phyloP scores from a whole-genome alignment of 2,329 filamentous ascomycete species.

The Penicillium paneum region DNA sequence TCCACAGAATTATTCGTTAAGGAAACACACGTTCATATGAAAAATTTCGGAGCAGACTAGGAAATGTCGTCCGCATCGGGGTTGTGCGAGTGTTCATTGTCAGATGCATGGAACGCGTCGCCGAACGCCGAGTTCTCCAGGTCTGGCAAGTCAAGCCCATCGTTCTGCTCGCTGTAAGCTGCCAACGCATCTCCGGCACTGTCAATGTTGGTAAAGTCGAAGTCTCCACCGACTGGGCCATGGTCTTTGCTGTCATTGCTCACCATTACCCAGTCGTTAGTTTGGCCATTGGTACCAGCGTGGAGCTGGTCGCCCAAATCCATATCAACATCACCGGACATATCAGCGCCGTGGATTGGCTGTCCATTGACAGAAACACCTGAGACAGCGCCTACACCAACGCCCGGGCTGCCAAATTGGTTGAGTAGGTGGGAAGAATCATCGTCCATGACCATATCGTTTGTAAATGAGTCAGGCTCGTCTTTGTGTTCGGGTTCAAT shows the following conservation, averaged over 20 bases:
- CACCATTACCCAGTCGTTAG: conserved; percentile 73
- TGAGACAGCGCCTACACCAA: conserved; percentile 6
- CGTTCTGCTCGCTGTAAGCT: conserved; percentile 61
- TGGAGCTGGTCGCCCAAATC: conserved; percentile 52
- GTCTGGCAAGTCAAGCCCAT: conserved; percentile 54
- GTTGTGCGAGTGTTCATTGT: conserved; percentile 44
- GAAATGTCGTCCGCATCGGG: conserved; percentile 43
- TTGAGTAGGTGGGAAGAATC: conserved; percentile 32
- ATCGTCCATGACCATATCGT: conserved; percentile 36
- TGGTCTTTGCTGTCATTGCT: conserved; percentile 56
- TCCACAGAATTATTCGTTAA: conserved; percentile 10
- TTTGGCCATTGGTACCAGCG: conserved; percentile 45
- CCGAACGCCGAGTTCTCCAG: conserved; percentile 80
- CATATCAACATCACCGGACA: conserved; percentile 40
- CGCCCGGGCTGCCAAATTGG: conserved; percentile 31
- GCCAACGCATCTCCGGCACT: conserved; percentile 69
- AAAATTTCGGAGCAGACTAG: conserved; percentile 15
- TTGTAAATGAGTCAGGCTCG: conserved; percentile 34
- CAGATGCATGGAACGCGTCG: conserved; percentile 69
- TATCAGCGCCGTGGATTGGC: conserved; percentile 43
- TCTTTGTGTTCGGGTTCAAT: conserved; percentile 34
- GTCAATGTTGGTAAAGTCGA: conserved; percentile 54
- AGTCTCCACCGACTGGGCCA: conserved; percentile 37
- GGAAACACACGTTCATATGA: conserved; percentile 13
- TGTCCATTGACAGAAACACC: conserved; percentile 51